Percentiles rank a stretch among this genome's conserved stretches.
Evolutionary conservation across 306 rosid genomes (phyloP).

Genomic region (Vachellia pachyceras): DNA sequence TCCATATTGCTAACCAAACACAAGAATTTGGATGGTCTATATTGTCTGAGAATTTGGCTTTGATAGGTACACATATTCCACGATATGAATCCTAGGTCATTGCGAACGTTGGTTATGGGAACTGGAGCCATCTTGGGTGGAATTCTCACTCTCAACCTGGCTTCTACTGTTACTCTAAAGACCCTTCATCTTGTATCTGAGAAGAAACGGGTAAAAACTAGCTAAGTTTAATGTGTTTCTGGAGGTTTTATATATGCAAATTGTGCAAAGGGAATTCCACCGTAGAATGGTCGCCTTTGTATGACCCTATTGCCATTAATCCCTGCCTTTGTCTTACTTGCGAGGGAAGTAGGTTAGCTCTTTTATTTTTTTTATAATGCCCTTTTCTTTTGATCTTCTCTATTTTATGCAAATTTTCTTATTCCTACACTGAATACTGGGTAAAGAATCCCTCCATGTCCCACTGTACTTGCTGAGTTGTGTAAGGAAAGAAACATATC

Average conservation of each 20-base stretch:
- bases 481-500: neutral
- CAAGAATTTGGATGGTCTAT: neutral
- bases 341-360: constrained; percentile 83
- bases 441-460: neutral
- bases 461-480: constrained; percentile 13
- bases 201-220: constrained; percentile 68
- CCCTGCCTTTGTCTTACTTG: constrained; percentile 96
- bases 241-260: constrained; percentile 78
- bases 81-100: constrained; percentile 57
- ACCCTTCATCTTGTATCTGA: constrained; percentile 58
- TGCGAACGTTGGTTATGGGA: constrained; percentile 49
- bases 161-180: constrained; percentile 65
- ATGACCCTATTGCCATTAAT: constrained; percentile 86
- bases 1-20: neutral
- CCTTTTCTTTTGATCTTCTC: neutral
- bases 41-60: constrained; percentile 43
- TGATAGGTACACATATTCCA: constrained; percentile 3
- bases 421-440: neutral
- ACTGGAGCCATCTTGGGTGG: constrained; percentile 69
- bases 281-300: constrained; percentile 84
- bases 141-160: constrained; percentile 61
- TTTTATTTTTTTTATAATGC: neutral
- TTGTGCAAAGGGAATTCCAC: constrained; percentile 78
- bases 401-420: constrained; percentile 17
- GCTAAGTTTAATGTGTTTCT: neutral